Base-by-base conservation (phyloP, 176 grass and related monocot species). In the Aegilops speltoides region DNA sequence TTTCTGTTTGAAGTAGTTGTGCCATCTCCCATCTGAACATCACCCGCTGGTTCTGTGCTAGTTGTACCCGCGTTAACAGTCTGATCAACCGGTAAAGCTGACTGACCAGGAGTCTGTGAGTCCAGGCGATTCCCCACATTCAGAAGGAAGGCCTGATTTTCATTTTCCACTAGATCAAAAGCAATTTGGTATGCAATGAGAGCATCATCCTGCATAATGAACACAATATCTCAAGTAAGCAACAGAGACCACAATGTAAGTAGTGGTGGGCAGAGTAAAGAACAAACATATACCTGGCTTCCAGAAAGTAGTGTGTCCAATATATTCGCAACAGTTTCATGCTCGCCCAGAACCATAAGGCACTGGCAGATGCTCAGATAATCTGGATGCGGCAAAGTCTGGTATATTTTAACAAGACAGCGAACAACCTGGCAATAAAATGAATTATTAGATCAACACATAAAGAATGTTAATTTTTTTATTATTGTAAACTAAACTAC, bases 91-190 rank as follows among this genome's bases (percentile, higher is more conserved):
- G 69, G 76, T 32, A 86, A 32, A 78, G 81, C 79, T 29, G 80
- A 70, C 17, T 73, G 63, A 8, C 7, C 12, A 64, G 37, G 50
- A 80, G 61, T 70, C 20, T 61, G 52, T 5, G 77, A 61, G 31
- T 54, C 31, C 77, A 99, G 83, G 79, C 70, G 77, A 83, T 93
- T 97, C 82, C 85, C 85, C 68, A 93, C 87, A 85, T 88, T 90
- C 69, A 99, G 86, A 67, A 99, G 92, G 57, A 99, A 99, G 31
- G 97, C 97, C 78, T 99, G 97, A 66, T 99, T 96, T 94, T 99
- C 97, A 86, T 99, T 99, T 89, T 99, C 97, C 57, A 90, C 92
- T 3, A 97, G 87, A 92, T 99, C 94, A 33, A 99, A 99, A 50
- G 92, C 94, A 87, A 99, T 99, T 89, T 99, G 97, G 90, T 90